Percentiles rank a stretch among this genome's conserved stretches.
Evolutionary conservation across 1,284 basidiomycete genomes (phyloP).

Genomic region (Microbotryum saponariae): DNA sequence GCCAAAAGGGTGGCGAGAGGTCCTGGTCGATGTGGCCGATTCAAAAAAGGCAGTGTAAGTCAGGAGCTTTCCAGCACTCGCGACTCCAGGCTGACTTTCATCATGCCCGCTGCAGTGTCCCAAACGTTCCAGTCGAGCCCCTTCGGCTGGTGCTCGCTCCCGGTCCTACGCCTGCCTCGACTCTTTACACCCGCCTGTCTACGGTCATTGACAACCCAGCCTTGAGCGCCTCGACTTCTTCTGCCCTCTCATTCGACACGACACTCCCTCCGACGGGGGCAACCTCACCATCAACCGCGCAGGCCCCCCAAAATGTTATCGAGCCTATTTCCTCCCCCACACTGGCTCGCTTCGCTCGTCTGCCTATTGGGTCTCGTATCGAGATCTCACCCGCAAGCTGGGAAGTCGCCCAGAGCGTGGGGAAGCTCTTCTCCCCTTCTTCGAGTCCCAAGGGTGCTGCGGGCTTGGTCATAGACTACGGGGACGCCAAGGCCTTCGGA

Average conservation of each 20-base stretch:
- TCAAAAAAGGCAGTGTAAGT: slow-evolving; percentile 22
- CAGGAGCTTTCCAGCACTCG: neutral
- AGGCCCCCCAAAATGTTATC: slow-evolving; percentile 53
- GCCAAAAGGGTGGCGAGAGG: slow-evolving; percentile 74
- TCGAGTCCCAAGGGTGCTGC: slow-evolving; percentile 52
- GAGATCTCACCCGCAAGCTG: slow-evolving; percentile 70
- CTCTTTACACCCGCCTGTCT: slow-evolving; percentile 27
- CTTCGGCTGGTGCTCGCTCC: slow-evolving; percentile 34
- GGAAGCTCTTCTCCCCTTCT: slow-evolving; percentile 49
- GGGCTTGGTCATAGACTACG: slow-evolving; percentile 86
- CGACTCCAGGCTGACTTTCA: neutral
- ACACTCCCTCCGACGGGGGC: slow-evolving; percentile 28
- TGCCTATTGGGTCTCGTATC: slow-evolving; percentile 61
- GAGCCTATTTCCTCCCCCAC: slow-evolving; percentile 8
- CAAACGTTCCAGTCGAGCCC: slow-evolving; percentile 8
- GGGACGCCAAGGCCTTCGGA: slow-evolving; percentile 61
- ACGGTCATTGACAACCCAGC: slow-evolving; percentile 2
- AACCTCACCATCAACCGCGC: slow-evolving; percentile 62
- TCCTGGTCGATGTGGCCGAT: slow-evolving; percentile 57
- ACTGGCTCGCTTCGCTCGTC: slow-evolving; percentile 51
- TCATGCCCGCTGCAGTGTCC: slow-evolving; percentile 1
- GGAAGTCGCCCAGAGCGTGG: slow-evolving; percentile 58
- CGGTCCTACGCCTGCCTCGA: slow-evolving; percentile 29
- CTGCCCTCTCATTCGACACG: slow-evolving; percentile 24
- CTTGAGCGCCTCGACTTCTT: neutral